Conservation (phyloP, 768 basidiomycete genomes). For the Phaffia australis region DNA sequence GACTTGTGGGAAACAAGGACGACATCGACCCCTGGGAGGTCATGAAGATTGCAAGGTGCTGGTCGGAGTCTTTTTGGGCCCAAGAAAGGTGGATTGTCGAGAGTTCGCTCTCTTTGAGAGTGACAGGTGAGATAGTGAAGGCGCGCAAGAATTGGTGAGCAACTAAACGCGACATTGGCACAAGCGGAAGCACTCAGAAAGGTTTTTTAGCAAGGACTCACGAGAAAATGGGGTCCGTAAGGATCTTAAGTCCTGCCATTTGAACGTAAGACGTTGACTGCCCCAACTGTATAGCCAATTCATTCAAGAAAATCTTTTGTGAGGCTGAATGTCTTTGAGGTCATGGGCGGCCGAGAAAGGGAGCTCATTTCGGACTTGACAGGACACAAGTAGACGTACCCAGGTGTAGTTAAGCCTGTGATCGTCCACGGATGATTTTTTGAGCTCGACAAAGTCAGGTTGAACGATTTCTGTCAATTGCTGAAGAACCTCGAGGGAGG, state of each 20-base stretch:
- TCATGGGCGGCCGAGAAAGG: constrained; percentile 27
- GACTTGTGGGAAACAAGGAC: constrained; percentile 38
- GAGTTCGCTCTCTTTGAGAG: constrained; percentile 28
- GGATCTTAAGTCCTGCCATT: constrained; percentile 33
- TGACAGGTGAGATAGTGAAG: not conserved
- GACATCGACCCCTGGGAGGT: constrained; percentile 34
- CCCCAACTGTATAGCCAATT: constrained; percentile 32
- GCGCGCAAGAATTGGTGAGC: not conserved
- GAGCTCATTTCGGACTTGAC: constrained; percentile 31
- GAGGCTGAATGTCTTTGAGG: not conserved
- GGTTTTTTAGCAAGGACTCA: constrained; percentile 1
- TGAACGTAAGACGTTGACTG: constrained; percentile 38
- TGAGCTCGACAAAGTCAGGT: constrained; percentile 17
- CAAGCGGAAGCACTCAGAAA: not conserved
- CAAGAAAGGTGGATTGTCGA: constrained; percentile 29
- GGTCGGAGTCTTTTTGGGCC: constrained; percentile 36
- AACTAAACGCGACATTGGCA: not conserved
- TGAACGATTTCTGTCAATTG: constrained; percentile 12
- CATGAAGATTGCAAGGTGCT: constrained; percentile 32
- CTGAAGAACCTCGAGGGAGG: constrained; percentile 12
- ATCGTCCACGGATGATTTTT: not conserved
- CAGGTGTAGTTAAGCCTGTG: constrained; percentile 10
- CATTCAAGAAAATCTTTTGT: not conserved
- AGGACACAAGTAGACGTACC: constrained; percentile 16
- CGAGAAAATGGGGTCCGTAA: constrained; percentile 38